Evolutionary conservation across 2,329 filamentous ascomycete genomes (phyloP).

Genomic region (Macrophomina tecta): DNA sequence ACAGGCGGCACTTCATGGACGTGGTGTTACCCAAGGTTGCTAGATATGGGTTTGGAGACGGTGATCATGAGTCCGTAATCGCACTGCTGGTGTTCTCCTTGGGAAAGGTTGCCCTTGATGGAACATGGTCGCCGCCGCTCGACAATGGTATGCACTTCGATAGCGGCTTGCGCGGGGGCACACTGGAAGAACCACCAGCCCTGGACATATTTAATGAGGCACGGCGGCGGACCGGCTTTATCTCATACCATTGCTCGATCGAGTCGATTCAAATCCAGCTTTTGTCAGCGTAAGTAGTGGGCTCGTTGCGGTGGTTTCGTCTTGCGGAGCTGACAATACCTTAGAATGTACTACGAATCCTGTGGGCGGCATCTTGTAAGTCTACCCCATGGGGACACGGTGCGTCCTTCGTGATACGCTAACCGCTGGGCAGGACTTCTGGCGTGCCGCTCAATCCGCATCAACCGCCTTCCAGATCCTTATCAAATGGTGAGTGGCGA

Average conservation of each 20-base stretch:
- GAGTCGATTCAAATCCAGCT: constrained; percentile 66
- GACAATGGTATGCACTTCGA: constrained; percentile 46
- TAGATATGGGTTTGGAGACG: constrained; percentile 57
- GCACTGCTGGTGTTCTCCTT: constrained; percentile 64
- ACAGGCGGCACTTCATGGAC: constrained; percentile 24
- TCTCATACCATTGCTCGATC: constrained; percentile 60
- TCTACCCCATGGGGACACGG: constrained; percentile 9
- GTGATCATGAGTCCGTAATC: constrained; percentile 58
- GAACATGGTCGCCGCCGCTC: constrained; percentile 54
- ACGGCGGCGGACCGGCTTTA: constrained; percentile 64
- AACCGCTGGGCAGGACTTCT: constrained; percentile 59
- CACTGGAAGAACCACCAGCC: constrained; percentile 59
- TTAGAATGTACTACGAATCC: constrained; percentile 57
- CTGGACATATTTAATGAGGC: constrained; percentile 68
- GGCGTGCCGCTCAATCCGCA: constrained; percentile 63
- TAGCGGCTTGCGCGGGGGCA: constrained; percentile 62
- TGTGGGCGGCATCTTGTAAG: constrained; percentile 60
- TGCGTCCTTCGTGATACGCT: background rate
- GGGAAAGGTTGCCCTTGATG: constrained; percentile 63
- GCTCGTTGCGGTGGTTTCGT: background rate
- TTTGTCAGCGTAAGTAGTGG: constrained; percentile 57
- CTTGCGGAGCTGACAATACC: background rate
- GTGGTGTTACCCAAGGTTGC: constrained; percentile 42
- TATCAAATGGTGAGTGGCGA: constrained; percentile 55
- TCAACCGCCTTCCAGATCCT: constrained; percentile 64